A percentile compares a stretch with the other conserved stretches of the same genome.
Evolutionary conservation across 2,329 filamentous ascomycete species (phyloP).

Genomic region (Trichothecium roseum): DNA sequence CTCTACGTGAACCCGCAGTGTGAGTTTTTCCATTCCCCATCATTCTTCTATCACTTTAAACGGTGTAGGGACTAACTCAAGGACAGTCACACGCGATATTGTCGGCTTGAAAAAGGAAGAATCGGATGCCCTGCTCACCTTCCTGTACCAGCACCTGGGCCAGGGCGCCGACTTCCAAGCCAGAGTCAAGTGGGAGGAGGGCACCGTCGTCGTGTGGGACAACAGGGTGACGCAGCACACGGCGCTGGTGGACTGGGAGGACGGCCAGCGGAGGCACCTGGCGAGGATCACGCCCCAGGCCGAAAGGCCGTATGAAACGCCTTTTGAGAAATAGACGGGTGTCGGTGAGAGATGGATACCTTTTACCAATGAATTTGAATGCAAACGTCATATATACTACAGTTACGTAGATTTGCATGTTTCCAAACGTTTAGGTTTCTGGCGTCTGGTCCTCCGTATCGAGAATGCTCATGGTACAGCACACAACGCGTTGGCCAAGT

Average conservation of each 20-base stretch:
- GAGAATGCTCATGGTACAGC: too few species aligned
- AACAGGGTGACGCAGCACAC: constrained; percentile 73
- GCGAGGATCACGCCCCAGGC: constrained; percentile 77
- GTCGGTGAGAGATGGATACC: too few species aligned
- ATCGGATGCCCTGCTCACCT: constrained; percentile 63
- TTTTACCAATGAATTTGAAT: too few species aligned
- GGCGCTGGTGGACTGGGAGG: constrained; percentile 72
- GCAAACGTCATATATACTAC: too few species aligned
- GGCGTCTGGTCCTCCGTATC: too few species aligned
- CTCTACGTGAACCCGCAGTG: constrained; percentile 77
- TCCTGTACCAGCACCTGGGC: constrained; percentile 49
- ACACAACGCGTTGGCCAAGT: too few species aligned
- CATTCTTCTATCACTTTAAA: background rate
- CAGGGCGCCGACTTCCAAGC: constrained; percentile 57
- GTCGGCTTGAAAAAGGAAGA: constrained; percentile 82
- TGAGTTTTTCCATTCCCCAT: constrained; percentile 28
- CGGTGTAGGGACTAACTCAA: background rate
- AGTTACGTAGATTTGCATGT: too few species aligned
- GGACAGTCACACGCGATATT: constrained; percentile 64
- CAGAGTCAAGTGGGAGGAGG: constrained; percentile 64
- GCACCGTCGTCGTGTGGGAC: constrained; percentile 82
- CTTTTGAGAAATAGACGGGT: too few species aligned
- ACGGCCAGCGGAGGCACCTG: constrained; percentile 66
- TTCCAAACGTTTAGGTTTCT: too few species aligned
- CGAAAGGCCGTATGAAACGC: constrained; percentile 66